A percentile compares a stretch with the other conserved stretches of the same genome.
phyloP scores from a whole-genome alignment of 1,139 yeast genomes.

The Blastobotrys illinoisensis region DNA sequence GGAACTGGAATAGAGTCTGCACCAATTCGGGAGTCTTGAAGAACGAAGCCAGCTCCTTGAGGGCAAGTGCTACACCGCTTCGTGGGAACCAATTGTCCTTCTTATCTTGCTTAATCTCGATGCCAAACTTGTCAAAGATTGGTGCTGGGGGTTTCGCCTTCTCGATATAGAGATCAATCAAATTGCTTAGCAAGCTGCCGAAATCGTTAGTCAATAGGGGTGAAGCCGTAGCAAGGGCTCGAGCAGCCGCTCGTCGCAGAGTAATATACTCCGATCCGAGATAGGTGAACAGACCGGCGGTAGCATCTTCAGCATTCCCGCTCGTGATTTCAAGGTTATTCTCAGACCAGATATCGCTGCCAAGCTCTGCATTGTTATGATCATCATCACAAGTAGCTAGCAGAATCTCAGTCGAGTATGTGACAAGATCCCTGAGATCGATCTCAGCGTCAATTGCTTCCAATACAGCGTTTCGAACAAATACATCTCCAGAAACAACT shows the following conservation, averaged over 20 bases:
- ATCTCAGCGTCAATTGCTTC: conserved; percentile 86
- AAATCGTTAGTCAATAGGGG: conserved; percentile 31
- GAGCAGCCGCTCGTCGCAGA: conserved; percentile 60
- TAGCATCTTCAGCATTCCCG: conserved; percentile 22
- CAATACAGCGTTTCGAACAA: conserved; percentile 72
- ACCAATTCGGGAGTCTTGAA: conserved; percentile 38
- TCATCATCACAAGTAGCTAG: conserved; percentile 75
- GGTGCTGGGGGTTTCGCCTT: conserved; percentile 76
- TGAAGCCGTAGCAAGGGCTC: conserved; percentile 37
- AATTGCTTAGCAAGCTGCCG: conserved; percentile 35
- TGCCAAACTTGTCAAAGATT: conserved; percentile 69
- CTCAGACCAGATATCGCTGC: conserved; percentile 82
- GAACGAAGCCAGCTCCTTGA: conserved; percentile 53
- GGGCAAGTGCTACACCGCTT: conserved; percentile 69
- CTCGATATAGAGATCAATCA: conserved; percentile 51
- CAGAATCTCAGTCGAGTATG: conserved; percentile 62
- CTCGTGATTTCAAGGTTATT: conserved; percentile 50
- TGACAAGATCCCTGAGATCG: conserved; percentile 55
- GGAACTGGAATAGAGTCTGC: conserved; percentile 49
- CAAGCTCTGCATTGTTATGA: conserved; percentile 55
- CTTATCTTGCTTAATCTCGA: conserved; percentile 59
- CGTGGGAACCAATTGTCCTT: conserved; percentile 83
- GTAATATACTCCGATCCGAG: conserved; percentile 18
- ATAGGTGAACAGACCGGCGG: conserved; percentile 14
- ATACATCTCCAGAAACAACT: conserved; percentile 55